Conservation (phyloP, 2,329 filamentous ascomycete genomes). For the Parasarocladium wereldwijsianum region DNA sequence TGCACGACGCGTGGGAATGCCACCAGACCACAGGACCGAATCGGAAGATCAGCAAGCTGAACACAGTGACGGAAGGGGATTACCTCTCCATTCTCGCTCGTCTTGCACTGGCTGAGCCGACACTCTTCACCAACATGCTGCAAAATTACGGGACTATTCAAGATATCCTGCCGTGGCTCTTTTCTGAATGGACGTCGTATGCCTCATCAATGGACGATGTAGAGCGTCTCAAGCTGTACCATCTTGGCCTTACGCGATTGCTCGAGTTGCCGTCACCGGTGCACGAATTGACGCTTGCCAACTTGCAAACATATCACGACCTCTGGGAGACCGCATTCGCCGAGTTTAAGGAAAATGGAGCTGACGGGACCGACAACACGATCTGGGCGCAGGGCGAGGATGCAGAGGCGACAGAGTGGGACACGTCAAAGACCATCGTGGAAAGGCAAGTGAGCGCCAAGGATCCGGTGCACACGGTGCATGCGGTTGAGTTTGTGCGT, state of each 20-base stretch:
- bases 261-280: constrained; percentile 46
- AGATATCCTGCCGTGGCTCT: constrained; percentile 44
- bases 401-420: constrained; percentile 31
- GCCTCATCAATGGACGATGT: constrained; percentile 53
- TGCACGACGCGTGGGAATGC: constrained; percentile 56
- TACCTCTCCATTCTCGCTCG: constrained; percentile 75
- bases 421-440: constrained; percentile 39
- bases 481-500: constrained; percentile 49
- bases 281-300: constrained; percentile 41
- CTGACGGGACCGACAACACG: constrained; percentile 35
- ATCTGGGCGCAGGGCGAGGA: constrained; percentile 23
- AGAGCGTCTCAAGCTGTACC: constrained; percentile 55
- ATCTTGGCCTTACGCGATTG: constrained; percentile 57
- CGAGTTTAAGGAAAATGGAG: constrained; percentile 48
- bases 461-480: constrained; percentile 55
- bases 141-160: constrained; percentile 29
- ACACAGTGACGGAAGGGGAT: constrained; percentile 64
- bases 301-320: constrained; percentile 58
- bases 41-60: constrained; percentile 51
- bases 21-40: constrained; percentile 75
- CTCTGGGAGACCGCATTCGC: constrained; percentile 60
- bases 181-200: constrained; percentile 51
- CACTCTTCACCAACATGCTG: constrained; percentile 47
- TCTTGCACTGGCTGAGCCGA: constrained; percentile 58
- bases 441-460: constrained; percentile 36